Evolutionary conservation across 305 asterid genomes (phyloP).

Genomic region (Nicotiana rustica): DNA sequence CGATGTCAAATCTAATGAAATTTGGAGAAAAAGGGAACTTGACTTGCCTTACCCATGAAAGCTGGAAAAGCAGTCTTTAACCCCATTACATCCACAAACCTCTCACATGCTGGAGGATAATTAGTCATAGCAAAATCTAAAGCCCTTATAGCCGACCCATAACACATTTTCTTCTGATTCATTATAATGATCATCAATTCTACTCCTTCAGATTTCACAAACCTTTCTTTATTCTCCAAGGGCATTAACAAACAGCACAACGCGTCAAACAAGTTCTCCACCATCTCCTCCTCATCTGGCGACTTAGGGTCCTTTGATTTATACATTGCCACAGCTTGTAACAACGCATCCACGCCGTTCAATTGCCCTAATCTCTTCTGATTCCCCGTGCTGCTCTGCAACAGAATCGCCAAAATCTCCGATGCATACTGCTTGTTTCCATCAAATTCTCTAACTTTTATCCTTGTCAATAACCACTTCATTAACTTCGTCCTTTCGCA

Average conservation of each 20-base stretch:
- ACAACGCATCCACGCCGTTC: conserved; percentile 92
- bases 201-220: conserved; percentile 97
- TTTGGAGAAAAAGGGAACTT: conserved; percentile 45
- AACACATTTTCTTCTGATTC: conserved; percentile 96
- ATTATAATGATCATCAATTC: conserved; percentile 95
- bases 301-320: conserved; percentile 93
- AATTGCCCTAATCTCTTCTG: conserved; percentile 93
- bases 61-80: conserved; percentile 98
- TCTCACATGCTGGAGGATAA: conserved; percentile 97
- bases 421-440: conserved; percentile 97
- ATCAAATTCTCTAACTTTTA: conserved; percentile 81
- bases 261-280: conserved; percentile 88
- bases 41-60: conserved; percentile 99
- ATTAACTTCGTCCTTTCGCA: conserved; percentile 91
- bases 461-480: conserved; percentile 93
- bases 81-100: conserved; percentile 97
- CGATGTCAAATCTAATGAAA: conserved; percentile 16
- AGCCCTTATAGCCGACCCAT: conserved; percentile 92
- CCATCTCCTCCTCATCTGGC: conserved; percentile 97
- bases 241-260: conserved; percentile 97
- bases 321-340: conserved; percentile 96
- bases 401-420: conserved; percentile 85
- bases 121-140: conserved; percentile 92
- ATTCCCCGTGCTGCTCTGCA: conserved; percentile 79
- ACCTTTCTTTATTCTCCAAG: conserved; percentile 95